These are phyloP conservation scores for Seiridium cupressi DNA, from an alignment of 2,329 filamentous ascomycete species.

Conservation along the genomic window DNA sequence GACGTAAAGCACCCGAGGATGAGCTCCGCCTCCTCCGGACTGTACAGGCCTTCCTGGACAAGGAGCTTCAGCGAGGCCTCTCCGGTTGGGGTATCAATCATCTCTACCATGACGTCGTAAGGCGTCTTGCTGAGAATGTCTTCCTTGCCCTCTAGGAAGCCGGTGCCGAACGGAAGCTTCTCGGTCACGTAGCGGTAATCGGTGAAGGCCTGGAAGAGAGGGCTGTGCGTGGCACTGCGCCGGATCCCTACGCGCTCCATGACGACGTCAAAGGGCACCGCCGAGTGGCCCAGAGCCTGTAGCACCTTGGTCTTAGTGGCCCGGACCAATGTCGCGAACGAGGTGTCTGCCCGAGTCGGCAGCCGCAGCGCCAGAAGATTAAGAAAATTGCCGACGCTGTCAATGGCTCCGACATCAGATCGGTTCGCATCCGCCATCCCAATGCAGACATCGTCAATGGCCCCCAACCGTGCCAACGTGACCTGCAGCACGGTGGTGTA, in stretches of 20 bases:
- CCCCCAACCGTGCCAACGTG: neutral
- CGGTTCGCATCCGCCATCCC: neutral
- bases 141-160: no score
- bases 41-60: no score
- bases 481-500: neutral
- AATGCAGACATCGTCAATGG: neutral
- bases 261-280: neutral
- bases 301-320: neutral
- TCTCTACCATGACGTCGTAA: no score
- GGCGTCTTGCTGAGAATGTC: neutral
- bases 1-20: no score
- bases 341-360: neutral
- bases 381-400: neutral
- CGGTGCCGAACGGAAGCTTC: neutral
- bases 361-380: neutral
- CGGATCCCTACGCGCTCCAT: neutral
- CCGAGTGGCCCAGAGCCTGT: neutral
- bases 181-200: neutral
- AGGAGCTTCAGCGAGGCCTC: no score
- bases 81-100: no score
- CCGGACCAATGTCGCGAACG: neutral
- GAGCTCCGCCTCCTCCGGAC: no score
- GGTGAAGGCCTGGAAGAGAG: neutral
- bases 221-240: neutral
- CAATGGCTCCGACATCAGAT: neutral